A percentile compares a stretch with the other conserved stretches of the same genome.
phyloP scores from a whole-genome alignment of 768 basidiomycete genomes.

The Amanita exitialis region DNA sequence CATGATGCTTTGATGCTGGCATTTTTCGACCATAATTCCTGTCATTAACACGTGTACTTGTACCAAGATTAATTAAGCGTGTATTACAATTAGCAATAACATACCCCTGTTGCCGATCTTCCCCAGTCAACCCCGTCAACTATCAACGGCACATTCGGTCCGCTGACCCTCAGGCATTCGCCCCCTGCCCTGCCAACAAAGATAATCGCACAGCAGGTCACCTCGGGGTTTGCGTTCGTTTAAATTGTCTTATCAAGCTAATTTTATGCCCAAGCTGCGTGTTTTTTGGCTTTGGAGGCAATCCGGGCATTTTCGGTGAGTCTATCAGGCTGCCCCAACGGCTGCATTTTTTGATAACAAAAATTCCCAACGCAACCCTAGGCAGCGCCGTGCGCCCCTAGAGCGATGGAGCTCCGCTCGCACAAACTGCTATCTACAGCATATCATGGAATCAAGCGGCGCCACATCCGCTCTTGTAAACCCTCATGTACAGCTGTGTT shows the following conservation, averaged over 20 bases:
- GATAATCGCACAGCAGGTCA: too few species aligned
- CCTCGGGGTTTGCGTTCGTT: background rate
- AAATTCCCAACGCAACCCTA: too few species aligned
- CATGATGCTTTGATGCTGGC: background rate
- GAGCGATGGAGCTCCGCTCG: too few species aligned
- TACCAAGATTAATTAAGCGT: background rate
- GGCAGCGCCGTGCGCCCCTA: too few species aligned
- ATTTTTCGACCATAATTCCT: background rate
- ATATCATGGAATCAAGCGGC: too few species aligned
- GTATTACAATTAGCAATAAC: background rate
- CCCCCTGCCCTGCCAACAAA: background rate
- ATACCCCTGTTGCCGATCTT: background rate
- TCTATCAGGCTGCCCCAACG: background rate
- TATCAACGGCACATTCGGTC: background rate
- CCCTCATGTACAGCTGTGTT: too few species aligned
- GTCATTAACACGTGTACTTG: background rate
- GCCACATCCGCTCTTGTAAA: too few species aligned
- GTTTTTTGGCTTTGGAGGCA: background rate
- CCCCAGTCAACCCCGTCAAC: background rate
- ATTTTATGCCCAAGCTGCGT: background rate
- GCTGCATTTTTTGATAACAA: background rate
- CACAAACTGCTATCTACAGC: too few species aligned
- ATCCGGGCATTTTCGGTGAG: background rate
- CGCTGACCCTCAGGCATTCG: background rate
- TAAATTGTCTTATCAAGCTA: background rate